Evolutionary conservation across 2,329 filamentous ascomycete species (phyloP).

Genomic region (Cordyceps fumosorosea): DNA sequence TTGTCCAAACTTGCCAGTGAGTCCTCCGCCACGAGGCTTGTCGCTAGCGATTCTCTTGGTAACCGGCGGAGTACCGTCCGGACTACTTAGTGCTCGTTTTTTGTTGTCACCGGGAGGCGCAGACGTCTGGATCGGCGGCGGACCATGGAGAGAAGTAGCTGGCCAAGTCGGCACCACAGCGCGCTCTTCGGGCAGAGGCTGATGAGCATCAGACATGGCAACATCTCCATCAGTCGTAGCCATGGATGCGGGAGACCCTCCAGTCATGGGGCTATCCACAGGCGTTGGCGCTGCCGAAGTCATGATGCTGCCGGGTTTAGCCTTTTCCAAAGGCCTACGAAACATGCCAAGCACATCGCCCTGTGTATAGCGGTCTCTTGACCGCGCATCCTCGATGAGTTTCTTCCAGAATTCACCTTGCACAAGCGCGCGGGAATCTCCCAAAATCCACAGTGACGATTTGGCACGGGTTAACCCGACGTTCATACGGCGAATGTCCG

Average conservation of each 20-base stretch:
- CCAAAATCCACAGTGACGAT: slow-evolving; percentile 92
- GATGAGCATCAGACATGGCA: slow-evolving; percentile 12
- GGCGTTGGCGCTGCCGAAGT: slow-evolving; percentile 15
- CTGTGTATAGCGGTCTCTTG: slow-evolving; percentile 68
- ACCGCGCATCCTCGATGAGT: slow-evolving; percentile 74
- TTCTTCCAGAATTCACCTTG: slow-evolving; percentile 89
- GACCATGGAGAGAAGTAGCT: slow-evolving; percentile 21
- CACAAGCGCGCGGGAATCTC: slow-evolving; percentile 78
- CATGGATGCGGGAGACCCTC: slow-evolving; percentile 1
- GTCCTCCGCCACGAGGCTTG: slow-evolving; percentile 23
- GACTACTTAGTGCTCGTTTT: slow-evolving; percentile 38
- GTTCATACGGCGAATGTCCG: slow-evolving; percentile 98
- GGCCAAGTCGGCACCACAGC: slow-evolving; percentile 9
- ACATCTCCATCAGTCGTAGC: slow-evolving; percentile 5
- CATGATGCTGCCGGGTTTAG: slow-evolving; percentile 20
- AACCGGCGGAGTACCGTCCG: slow-evolving; percentile 24
- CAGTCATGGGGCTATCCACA: not conserved
- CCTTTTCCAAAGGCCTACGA: slow-evolving; percentile 34
- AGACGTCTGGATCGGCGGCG: slow-evolving; percentile 36
- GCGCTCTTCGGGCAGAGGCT: not conserved
- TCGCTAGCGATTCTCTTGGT: slow-evolving; percentile 35
- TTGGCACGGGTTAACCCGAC: slow-evolving; percentile 95
- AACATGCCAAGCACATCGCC: slow-evolving; percentile 51
- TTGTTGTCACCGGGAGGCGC: slow-evolving; percentile 24
- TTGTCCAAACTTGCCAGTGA: slow-evolving; percentile 31